Conservation (phyloP, 1,284 basidiomycete genomes). For the Cutaneotrichosporon mucoides region DNA sequence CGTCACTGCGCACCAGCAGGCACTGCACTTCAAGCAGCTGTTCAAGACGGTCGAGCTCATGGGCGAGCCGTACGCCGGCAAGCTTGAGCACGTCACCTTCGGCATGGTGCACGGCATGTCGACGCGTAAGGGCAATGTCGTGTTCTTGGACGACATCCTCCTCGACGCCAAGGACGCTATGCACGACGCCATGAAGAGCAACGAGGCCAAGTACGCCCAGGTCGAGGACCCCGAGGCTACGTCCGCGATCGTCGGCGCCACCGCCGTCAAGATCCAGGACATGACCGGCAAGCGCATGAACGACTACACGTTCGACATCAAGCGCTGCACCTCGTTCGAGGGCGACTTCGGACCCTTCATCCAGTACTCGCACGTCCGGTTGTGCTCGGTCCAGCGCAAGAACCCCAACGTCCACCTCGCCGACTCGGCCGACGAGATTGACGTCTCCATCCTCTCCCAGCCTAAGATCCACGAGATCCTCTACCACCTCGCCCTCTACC, state of each 20-base stretch:
- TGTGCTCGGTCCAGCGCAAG: conserved; percentile 89
- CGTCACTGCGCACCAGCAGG: conserved; percentile 91
- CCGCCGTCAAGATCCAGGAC: conserved; percentile 97
- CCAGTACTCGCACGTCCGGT: conserved; percentile 93
- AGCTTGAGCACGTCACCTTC: conserved; percentile 86
- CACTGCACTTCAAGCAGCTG: conserved; percentile 87
- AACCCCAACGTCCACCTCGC: conserved; percentile 79
- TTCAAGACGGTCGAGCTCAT: conserved; percentile 93
- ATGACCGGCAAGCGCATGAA: conserved; percentile 94
- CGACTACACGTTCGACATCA: conserved; percentile 94
- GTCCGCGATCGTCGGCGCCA: conserved; percentile 83
- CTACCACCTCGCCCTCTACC: conserved; percentile 82
- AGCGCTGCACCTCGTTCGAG: conserved; percentile 92
- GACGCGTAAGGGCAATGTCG: conserved; percentile 92
- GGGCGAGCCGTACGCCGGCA: conserved; percentile 79
- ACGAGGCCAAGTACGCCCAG: conserved; percentile 86
- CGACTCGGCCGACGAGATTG: conserved; percentile 60
- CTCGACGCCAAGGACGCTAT: conserved; percentile 84
- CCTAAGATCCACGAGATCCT: conserved; percentile 81
- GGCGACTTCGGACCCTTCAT: conserved; percentile 93
- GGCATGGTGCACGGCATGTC: conserved; percentile 92
- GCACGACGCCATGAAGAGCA: conserved; percentile 95
- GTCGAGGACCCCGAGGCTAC: conserved; percentile 83
- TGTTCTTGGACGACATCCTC: conserved; percentile 94
- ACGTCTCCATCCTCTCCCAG: conserved; percentile 64